phyloP scores from a whole-genome alignment of 768 basidiomycete species.

The Hortiboletus flavorubellus region DNA sequence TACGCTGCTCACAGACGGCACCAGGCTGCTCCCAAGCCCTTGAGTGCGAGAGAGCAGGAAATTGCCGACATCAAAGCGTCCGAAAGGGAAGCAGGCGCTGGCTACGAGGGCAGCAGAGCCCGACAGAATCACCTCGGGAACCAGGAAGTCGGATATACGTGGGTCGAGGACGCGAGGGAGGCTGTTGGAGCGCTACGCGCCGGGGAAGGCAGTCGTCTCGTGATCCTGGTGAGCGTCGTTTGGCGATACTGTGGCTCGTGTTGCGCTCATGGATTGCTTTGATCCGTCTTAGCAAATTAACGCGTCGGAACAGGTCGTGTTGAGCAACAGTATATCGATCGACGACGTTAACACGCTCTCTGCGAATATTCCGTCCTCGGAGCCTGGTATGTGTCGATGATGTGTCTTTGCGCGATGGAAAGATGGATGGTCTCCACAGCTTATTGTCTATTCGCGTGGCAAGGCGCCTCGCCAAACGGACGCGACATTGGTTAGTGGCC shows the following conservation, averaged over 20 bases:
- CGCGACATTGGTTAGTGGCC: slow-evolving; percentile 57
- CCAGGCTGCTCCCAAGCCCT: slow-evolving; percentile 71
- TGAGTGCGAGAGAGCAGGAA: slow-evolving; percentile 81
- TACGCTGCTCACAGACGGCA: slow-evolving; percentile 75
- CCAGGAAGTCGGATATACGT: slow-evolving; percentile 56
- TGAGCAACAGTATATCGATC: slow-evolving; percentile 40
- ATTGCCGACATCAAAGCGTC: slow-evolving; percentile 73
- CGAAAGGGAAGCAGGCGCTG: slow-evolving; percentile 56
- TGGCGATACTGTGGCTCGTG: not conserved
- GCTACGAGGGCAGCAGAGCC: slow-evolving; percentile 57
- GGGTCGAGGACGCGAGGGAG: slow-evolving; percentile 61
- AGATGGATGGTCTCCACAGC: slow-evolving; percentile 23
- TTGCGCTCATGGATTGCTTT: not conserved
- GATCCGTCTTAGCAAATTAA: slow-evolving; percentile 56
- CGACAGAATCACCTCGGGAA: slow-evolving; percentile 55
- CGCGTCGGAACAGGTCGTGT: slow-evolving; percentile 55
- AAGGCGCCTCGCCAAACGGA: slow-evolving; percentile 40
- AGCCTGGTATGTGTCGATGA: slow-evolving; percentile 45
- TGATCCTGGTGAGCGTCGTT: slow-evolving; percentile 56
- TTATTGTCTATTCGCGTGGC: slow-evolving; percentile 70
- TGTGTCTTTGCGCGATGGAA: not conserved
- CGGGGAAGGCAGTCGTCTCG: slow-evolving; percentile 47
- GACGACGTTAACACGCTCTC: slow-evolving; percentile 44
- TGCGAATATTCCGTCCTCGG: slow-evolving; percentile 47
- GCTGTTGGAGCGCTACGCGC: slow-evolving; percentile 59